Evolutionary conservation across 306 rosid genomes (phyloP).

Genomic region (Senna siamea): DNA sequence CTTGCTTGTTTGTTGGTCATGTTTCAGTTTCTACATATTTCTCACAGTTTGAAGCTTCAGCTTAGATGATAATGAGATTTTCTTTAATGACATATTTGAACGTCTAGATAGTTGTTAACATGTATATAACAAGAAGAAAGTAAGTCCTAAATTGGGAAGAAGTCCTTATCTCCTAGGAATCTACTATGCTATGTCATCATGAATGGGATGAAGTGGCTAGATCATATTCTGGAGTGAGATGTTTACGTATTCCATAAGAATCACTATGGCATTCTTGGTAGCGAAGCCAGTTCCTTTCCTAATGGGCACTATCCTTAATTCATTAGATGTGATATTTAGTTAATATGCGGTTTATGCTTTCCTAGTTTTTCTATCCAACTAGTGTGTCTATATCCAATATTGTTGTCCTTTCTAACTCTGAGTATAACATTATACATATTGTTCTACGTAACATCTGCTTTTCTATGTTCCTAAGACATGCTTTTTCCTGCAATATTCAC

Average conservation of each 20-base stretch:
- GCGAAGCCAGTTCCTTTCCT: not conserved
- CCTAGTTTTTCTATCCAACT: not conserved
- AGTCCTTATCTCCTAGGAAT: not conserved
- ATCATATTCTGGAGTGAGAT: not conserved
- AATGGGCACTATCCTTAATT: not conserved
- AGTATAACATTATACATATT: not conserved
- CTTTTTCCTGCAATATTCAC: conserved; percentile 23
- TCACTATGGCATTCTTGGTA: not conserved
- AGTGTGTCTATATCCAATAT: not conserved
- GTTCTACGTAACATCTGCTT: not conserved
- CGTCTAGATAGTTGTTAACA: not conserved
- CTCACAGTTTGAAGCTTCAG: not conserved
- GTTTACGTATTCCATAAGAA: not conserved
- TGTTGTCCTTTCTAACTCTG: not conserved
- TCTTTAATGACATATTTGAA: not conserved
- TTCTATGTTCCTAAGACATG: not conserved
- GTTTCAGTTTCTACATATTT: not conserved
- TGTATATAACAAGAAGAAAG: not conserved
- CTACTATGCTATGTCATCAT: not conserved
- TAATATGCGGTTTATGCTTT: not conserved
- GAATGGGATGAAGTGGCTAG: not conserved
- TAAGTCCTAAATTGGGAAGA: not conserved
- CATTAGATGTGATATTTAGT: not conserved
- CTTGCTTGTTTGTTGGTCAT: not conserved
- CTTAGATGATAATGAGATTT: not conserved